Percentiles rank a stretch among this genome's conserved stretches.
phyloP scores from a whole-genome alignment of 352 stramenopile species.

The Globisporangium yorkense region DNA sequence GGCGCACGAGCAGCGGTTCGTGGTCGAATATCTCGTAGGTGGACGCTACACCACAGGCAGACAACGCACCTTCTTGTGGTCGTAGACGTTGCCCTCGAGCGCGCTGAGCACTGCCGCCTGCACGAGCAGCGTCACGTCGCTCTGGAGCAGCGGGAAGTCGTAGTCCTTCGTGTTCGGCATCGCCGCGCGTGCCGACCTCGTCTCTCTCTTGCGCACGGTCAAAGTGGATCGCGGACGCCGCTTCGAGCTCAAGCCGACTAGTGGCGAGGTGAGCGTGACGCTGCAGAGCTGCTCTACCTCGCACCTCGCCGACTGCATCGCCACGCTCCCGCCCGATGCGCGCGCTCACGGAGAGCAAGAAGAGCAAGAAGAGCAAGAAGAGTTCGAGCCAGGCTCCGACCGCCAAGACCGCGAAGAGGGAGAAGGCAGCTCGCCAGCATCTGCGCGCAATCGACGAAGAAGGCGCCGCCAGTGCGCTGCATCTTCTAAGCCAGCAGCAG shows the following conservation, averaged over 20 bases:
- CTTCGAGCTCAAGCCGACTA: background rate
- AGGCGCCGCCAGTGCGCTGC: background rate
- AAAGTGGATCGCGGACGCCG: background rate
- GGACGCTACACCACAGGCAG: background rate
- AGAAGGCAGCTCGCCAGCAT: background rate
- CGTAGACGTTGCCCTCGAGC: constrained; percentile 72
- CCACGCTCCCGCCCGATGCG: background rate
- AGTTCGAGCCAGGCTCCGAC: background rate
- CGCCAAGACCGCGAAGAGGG: background rate
- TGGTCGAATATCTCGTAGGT: background rate
- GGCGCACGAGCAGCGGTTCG: background rate
- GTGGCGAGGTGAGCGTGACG: background rate
- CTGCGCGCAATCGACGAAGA: background rate
- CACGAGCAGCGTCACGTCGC: constrained; percentile 67
- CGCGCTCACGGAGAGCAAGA: background rate
- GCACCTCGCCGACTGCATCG: background rate
- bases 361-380: constrained; percentile 2
- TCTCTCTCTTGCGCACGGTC: background rate
- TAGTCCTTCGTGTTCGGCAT: constrained; percentile 42
- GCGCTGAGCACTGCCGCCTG: constrained; percentile 66
- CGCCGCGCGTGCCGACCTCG: background rate
- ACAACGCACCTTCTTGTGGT: constrained; percentile 54
- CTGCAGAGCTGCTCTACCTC: background rate
- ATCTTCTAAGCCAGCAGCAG: background rate
- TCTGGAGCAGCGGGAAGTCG: constrained; percentile 70